Percentiles rank a stretch among this genome's conserved stretches.
phyloP scores from a whole-genome alignment of 495 filamentous ascomycete genomes.

The Aspergillus cavernicola region DNA sequence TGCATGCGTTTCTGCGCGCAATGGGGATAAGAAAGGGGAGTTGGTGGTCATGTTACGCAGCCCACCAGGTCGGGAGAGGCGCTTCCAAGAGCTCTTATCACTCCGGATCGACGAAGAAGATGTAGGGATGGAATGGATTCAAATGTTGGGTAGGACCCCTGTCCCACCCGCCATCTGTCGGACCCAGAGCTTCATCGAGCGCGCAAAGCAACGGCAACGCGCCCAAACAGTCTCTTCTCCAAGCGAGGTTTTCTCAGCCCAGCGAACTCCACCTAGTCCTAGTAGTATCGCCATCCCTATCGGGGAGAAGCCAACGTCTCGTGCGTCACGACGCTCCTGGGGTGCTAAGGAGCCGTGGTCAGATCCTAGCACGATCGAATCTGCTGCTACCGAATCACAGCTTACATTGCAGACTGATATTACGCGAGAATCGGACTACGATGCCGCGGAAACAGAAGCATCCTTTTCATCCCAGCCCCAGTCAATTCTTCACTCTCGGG shows the following conservation, averaged over 20 bases:
- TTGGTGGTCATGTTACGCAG: conserved; percentile 79
- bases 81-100: conserved; percentile 79
- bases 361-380: conserved; percentile 36
- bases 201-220: conserved; percentile 36
- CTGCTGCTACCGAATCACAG: conserved; percentile 26
- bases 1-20: conserved; percentile 70
- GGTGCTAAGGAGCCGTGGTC: conserved; percentile 33
- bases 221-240: conserved; percentile 27
- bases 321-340: conserved; percentile 30
- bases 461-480: conserved; percentile 21
- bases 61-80: conserved; percentile 36
- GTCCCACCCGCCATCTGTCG: conserved; percentile 61
- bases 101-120: conserved; percentile 68
- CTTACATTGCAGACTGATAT: conserved; percentile 32
- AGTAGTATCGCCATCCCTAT: conserved; percentile 65
- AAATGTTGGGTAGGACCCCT: conserved; percentile 73
- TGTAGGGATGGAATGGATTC: conserved; percentile 80
- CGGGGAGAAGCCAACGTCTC: conserved; percentile 55
- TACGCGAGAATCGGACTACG: conserved; percentile 40
- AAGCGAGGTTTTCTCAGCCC: conserved; percentile 32
- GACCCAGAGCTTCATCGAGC: conserved; percentile 50
- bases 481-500: conserved; percentile 26
- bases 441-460: conserved; percentile 23
- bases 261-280: conserved; percentile 48
- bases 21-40: conserved; percentile 64